Evolutionary conservation across 148 eudicot genomes (phyloP).

Genomic region (Polygonum maritimum): DNA sequence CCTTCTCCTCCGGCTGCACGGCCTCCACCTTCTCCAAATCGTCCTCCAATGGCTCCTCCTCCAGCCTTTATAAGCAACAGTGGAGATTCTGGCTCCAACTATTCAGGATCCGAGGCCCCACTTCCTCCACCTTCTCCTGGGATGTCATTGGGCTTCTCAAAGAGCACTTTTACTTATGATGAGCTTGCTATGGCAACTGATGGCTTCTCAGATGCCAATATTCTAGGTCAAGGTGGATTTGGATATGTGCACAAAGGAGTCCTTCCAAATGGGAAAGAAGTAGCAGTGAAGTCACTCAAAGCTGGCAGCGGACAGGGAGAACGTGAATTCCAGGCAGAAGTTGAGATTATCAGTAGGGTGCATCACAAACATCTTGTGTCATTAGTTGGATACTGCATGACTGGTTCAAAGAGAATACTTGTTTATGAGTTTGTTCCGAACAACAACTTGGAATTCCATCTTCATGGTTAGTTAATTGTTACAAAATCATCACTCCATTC

Average conservation of each 20-base stretch:
- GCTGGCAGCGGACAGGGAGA: constrained; percentile 97
- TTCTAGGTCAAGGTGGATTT: constrained; percentile 97
- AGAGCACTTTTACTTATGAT: constrained; percentile 77
- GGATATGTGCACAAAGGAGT: constrained; percentile 90
- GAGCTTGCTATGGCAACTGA: constrained; percentile 87
- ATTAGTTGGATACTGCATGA: constrained; percentile 89
- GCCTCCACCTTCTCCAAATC: constrained; percentile 56
- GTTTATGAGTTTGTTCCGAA: constrained; percentile 95
- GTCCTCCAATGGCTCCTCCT: constrained; percentile 28
- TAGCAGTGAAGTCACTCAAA: constrained; percentile 86
- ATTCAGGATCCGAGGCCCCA: constrained; percentile 50
- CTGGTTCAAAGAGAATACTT: constrained; percentile 74
- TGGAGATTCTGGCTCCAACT: constrained; percentile 77
- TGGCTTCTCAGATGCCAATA: constrained; percentile 73
- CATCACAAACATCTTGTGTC: constrained; percentile 99
- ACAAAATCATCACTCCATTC: not conserved
- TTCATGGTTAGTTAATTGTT: constrained; percentile 38
- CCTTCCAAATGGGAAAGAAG: constrained; percentile 92
- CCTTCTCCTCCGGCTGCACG: constrained; percentile 46
- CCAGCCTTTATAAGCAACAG: constrained; percentile 57
- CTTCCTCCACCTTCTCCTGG: constrained; percentile 80
- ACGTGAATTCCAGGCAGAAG: constrained; percentile 93
- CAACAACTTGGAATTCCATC: constrained; percentile 71
- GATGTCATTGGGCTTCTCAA: constrained; percentile 55
- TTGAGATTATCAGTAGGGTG: constrained; percentile 92